Evolutionary conservation across 2,329 filamentous ascomycete species (phyloP).

Genomic region (Decorospora gaudefroyi): DNA sequence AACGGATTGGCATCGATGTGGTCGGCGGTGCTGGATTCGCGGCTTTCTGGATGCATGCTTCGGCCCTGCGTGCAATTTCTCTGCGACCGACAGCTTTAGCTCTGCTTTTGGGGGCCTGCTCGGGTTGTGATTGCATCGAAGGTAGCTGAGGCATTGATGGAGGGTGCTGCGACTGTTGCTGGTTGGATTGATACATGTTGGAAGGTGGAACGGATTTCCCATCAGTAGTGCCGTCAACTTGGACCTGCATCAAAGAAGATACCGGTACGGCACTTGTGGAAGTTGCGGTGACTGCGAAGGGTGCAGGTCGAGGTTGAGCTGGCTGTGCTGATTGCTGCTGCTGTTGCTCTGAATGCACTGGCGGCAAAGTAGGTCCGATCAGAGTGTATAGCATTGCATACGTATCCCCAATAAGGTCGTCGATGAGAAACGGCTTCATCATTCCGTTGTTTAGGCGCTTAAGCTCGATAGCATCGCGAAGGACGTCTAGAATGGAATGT

Average conservation of each 20-base stretch:
- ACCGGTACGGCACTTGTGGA: constrained; percentile 32
- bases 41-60: constrained; percentile 57
- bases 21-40: constrained; percentile 35
- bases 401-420: constrained; percentile 90
- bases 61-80: constrained; percentile 63
- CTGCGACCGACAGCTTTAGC: constrained; percentile 64
- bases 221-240: constrained; percentile 36
- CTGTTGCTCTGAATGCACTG: constrained; percentile 51
- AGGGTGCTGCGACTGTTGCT: constrained; percentile 25
- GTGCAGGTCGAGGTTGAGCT: constrained; percentile 9
- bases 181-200: constrained; percentile 33
- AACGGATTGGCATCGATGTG: constrained; percentile 44
- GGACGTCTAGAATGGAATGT: constrained; percentile 61
- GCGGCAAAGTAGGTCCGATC: constrained; percentile 63
- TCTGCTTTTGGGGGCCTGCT: constrained; percentile 39
- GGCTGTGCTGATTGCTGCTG: constrained; percentile 27
- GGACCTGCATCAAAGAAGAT: constrained; percentile 41
- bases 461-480: constrained; percentile 69
- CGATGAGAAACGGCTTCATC: constrained; percentile 83
- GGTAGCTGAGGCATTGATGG: constrained; percentile 21
- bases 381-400: constrained; percentile 78
- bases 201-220: constrained; percentile 28
- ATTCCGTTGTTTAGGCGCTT: constrained; percentile 83
- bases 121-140: constrained; percentile 24
- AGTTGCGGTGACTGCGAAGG: constrained; percentile 3